These are phyloP conservation scores for Neurospora sp. DNA, from an alignment of 2,329 filamentous ascomycete species.

Conservation along the genomic window DNA sequence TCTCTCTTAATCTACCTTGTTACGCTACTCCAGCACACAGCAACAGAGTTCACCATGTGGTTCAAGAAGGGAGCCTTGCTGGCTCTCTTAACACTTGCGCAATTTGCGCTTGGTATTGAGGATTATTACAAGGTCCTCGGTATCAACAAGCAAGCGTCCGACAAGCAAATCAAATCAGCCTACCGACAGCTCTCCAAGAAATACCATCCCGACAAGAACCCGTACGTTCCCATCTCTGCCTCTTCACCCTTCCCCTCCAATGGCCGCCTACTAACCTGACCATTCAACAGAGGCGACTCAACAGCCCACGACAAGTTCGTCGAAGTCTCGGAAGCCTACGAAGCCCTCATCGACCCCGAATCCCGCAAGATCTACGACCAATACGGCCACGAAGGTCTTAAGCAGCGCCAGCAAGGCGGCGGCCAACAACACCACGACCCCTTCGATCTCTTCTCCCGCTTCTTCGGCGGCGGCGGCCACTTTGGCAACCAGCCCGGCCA, in stretches of 20 bases:
- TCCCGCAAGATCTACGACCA: constrained; percentile 86
- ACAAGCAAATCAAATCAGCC: constrained; percentile 85
- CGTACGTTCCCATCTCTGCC: constrained; percentile 44
- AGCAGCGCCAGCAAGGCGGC: constrained; percentile 67
- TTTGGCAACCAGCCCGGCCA: constrained; percentile 65
- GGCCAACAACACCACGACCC: constrained; percentile 64
- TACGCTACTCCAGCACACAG: constrained; percentile 1
- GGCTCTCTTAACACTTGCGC: constrained; percentile 43
- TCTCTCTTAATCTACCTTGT: neutral
- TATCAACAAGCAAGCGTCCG: constrained; percentile 67
- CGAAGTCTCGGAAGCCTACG: constrained; percentile 89
- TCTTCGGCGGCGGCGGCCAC: constrained; percentile 88
- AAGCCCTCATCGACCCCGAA: constrained; percentile 71
- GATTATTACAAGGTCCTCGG: constrained; percentile 83
- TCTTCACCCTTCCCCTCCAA: neutral
- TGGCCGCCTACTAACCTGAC: constrained; percentile 5
- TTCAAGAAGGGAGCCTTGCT: constrained; percentile 38
- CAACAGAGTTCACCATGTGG: constrained; percentile 36
- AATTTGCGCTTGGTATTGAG: constrained; percentile 49
- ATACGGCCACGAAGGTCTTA: constrained; percentile 83
- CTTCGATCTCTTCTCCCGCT: constrained; percentile 91
- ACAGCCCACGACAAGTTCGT: constrained; percentile 85
- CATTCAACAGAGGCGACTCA: constrained; percentile 54
- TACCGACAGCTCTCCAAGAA: constrained; percentile 91
- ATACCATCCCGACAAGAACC: constrained; percentile 96